These are phyloP conservation scores for Iris macrosiphon DNA, from an alignment of 106 monocot species.

Conservation along the genomic window DNA sequence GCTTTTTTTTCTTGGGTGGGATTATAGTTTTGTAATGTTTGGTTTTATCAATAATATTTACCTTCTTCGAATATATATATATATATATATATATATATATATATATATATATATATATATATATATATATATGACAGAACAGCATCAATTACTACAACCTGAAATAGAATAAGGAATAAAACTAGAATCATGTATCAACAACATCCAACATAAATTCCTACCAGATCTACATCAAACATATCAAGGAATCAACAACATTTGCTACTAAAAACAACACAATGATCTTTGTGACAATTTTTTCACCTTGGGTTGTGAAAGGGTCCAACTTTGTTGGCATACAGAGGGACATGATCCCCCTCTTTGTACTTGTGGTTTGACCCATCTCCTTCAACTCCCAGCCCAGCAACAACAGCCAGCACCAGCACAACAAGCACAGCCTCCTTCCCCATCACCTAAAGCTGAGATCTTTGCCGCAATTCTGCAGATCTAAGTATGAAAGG, in stretches of 20 bases:
- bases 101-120: too few species aligned
- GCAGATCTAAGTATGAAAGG: background rate
- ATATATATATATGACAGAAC: too few species aligned
- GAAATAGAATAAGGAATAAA: too few species aligned
- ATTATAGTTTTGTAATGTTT: too few species aligned
- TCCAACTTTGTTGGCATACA: slow-evolving; percentile 64
- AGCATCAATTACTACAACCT: too few species aligned
- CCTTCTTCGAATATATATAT: too few species aligned
- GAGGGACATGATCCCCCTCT: slow-evolving; percentile 41
- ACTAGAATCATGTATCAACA: too few species aligned
- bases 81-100: too few species aligned
- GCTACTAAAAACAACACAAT: background rate
- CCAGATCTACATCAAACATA: background rate
- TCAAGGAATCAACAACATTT: background rate
- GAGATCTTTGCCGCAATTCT: background rate
- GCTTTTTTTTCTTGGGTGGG: too few species aligned
- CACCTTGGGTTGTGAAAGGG: slow-evolving; percentile 63
- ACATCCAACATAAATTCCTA: background rate
- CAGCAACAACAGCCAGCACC: slow-evolving; percentile 11
- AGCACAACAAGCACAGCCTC: slow-evolving; percentile 6
- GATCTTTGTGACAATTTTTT: too few species aligned
- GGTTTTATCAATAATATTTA: too few species aligned
- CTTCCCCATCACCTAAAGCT: slow-evolving; percentile 1
- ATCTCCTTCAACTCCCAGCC: slow-evolving; percentile 19
- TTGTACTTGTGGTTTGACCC: slow-evolving; percentile 43